Conservation (phyloP, 352 stramenopile genomes). For the Pythium scleroteichum region DNA sequence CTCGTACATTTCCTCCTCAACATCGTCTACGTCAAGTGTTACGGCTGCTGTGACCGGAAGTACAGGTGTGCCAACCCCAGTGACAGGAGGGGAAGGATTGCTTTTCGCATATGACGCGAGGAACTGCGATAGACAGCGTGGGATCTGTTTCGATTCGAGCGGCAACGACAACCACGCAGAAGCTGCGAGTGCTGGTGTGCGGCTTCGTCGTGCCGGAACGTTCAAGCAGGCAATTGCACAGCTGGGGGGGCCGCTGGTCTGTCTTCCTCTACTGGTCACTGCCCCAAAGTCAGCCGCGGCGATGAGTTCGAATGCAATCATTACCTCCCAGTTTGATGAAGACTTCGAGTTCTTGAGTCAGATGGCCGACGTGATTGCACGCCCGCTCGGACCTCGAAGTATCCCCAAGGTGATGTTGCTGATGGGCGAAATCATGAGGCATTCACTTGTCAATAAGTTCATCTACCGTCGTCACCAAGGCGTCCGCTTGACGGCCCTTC, state of each 20-base stretch:
- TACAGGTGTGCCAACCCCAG: neutral
- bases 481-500: slow-evolving; percentile 64
- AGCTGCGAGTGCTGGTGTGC: slow-evolving; percentile 31
- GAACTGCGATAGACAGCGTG: slow-evolving; percentile 35
- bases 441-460: slow-evolving; percentile 88
- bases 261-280: slow-evolving; percentile 37
- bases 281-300: slow-evolving; percentile 7
- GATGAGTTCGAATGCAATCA: neutral
- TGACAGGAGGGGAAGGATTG: slow-evolving; percentile 30
- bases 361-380: slow-evolving; percentile 71
- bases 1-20: slow-evolving; percentile 42
- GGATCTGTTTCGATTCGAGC: slow-evolving; percentile 43
- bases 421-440: slow-evolving; percentile 83
- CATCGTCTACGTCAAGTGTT: slow-evolving; percentile 15
- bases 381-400: slow-evolving; percentile 64
- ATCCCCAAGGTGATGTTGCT: slow-evolving; percentile 78
- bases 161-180: slow-evolving; percentile 40
- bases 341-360: slow-evolving; percentile 73
- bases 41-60: slow-evolving; percentile 15
- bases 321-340: slow-evolving; percentile 65
- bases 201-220: slow-evolving; percentile 32
- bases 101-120: slow-evolving; percentile 44
- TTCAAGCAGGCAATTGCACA: slow-evolving; percentile 47
- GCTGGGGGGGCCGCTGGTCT: slow-evolving; percentile 40
- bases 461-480: slow-evolving; percentile 80